These are phyloP conservation scores for Murraya paniculata DNA, from an alignment of 345 rosid genomes.

Conservation along the genomic window DNA sequence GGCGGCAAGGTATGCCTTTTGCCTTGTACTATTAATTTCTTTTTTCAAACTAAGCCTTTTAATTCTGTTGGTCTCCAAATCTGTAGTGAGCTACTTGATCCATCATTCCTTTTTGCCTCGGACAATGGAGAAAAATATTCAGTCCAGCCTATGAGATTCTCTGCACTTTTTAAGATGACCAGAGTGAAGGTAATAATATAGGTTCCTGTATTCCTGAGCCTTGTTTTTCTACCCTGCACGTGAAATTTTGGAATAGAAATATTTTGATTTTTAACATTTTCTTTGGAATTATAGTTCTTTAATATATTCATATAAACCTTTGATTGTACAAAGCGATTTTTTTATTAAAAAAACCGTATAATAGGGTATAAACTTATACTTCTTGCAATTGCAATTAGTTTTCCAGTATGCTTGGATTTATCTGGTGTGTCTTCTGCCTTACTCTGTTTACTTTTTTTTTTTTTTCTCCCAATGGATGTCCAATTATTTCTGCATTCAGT, in stretches of 20 bases:
- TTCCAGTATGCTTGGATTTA: not conserved
- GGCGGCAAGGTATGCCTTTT: constrained; percentile 77
- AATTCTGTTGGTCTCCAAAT: constrained; percentile 22
- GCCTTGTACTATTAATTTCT: not conserved
- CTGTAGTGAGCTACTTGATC: constrained; percentile 88
- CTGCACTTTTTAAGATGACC: constrained; percentile 82
- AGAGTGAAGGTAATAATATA: constrained; percentile 74
- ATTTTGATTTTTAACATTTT: not conserved
- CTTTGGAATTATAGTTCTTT: not conserved
- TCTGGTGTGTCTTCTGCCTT: not conserved
- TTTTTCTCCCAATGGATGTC: not conserved
- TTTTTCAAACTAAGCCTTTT: constrained; percentile 23
- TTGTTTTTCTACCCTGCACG: not conserved
- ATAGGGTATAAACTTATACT: not conserved
- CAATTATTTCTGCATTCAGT: not conserved
- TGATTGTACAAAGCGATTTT: not conserved
- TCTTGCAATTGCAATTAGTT: not conserved
- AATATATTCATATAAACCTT: not conserved
- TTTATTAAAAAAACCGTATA: not conserved
- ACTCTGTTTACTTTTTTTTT: not conserved
- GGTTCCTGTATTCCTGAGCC: not conserved
- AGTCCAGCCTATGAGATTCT: constrained; percentile 87
- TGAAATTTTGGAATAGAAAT: not conserved
- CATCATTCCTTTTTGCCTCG: constrained; percentile 91
- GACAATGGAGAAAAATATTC: constrained; percentile 88